phyloP scores from a whole-genome alignment of 306 rosid genomes.

The Pterocarpus macrocarpus region DNA sequence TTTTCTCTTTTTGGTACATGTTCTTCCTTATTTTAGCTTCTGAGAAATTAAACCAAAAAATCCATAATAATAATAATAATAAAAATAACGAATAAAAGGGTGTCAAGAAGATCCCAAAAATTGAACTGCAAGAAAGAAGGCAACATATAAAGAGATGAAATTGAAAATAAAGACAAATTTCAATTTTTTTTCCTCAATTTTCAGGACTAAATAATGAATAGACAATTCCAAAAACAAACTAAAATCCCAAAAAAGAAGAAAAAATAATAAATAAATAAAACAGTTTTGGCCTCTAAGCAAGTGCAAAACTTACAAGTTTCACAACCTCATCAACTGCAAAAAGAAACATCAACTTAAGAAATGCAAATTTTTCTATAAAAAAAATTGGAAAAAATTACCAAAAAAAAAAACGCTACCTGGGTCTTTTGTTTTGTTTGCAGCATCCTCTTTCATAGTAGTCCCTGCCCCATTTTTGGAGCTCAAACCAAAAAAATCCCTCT shows the following conservation, averaged over 20 bases:
- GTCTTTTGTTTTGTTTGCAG: slow-evolving; percentile 49
- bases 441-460: slow-evolving; percentile 51
- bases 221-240: not conserved
- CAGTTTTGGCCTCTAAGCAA: not conserved
- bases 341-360: not conserved
- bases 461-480: slow-evolving; percentile 52
- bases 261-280: not conserved
- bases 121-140: not conserved
- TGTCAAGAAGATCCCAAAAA: slow-evolving; percentile 3
- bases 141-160: slow-evolving; percentile 7
- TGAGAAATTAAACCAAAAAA: not conserved
- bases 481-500: slow-evolving; percentile 80
- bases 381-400: not conserved
- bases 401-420: slow-evolving; percentile 56
- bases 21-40: slow-evolving; percentile 7
- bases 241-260: not conserved
- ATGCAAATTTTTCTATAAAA: not conserved
- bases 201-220: not conserved
- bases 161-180: not conserved
- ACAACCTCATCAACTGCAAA: not conserved
- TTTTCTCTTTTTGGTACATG: not conserved
- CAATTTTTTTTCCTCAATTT: not conserved
- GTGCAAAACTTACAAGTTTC: slow-evolving; percentile 27
- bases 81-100: not conserved
- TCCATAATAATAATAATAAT: not conserved